phyloP scores from a whole-genome alignment of 768 basidiomycete genomes.

The Trichaptum fuscoviolaceum region DNA sequence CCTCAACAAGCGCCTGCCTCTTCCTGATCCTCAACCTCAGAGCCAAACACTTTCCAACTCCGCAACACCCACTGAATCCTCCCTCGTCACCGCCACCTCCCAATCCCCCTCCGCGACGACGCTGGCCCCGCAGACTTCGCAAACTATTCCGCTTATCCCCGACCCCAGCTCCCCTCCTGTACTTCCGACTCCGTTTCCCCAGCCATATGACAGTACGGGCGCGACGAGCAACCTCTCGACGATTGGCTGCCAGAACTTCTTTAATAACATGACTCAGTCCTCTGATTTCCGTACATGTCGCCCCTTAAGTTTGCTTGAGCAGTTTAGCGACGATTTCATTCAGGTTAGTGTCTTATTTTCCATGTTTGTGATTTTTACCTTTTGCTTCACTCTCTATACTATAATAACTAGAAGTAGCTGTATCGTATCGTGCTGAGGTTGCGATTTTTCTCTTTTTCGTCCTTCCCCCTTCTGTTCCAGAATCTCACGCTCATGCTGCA shows the following conservation, averaged over 20 bases:
- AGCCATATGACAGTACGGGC: slow-evolving; percentile 56
- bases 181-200: slow-evolving; percentile 75
- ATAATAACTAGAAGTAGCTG: slow-evolving; percentile 5
- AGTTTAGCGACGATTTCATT: slow-evolving; percentile 49
- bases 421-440: neutral
- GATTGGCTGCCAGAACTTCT: slow-evolving; percentile 60
- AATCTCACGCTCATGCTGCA: slow-evolving; percentile 3
- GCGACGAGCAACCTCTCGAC: slow-evolving; percentile 65
- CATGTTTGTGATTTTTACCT: slow-evolving; percentile 2
- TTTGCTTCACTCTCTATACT: neutral
- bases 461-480: slow-evolving; percentile 15
- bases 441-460: slow-evolving; percentile 5
- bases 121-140: slow-evolving; percentile 21
- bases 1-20: slow-evolving; percentile 7
- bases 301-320: slow-evolving; percentile 62
- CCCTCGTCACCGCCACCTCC: slow-evolving; percentile 9
- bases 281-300: slow-evolving; percentile 66
- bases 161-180: slow-evolving; percentile 31
- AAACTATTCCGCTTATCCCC: slow-evolving; percentile 43
- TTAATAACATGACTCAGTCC: slow-evolving; percentile 66
- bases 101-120: slow-evolving; percentile 15
- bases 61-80: neutral
- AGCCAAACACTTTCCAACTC: slow-evolving; percentile 16
- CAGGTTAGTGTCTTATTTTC: slow-evolving; percentile 34
- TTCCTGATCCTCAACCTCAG: slow-evolving; percentile 9